A percentile compares a stretch with the other conserved stretches of the same genome.
Conservation (phyloP, 2,329 filamentous ascomycete genomes). For the Cephalotrichum gorgonifer region DNA sequence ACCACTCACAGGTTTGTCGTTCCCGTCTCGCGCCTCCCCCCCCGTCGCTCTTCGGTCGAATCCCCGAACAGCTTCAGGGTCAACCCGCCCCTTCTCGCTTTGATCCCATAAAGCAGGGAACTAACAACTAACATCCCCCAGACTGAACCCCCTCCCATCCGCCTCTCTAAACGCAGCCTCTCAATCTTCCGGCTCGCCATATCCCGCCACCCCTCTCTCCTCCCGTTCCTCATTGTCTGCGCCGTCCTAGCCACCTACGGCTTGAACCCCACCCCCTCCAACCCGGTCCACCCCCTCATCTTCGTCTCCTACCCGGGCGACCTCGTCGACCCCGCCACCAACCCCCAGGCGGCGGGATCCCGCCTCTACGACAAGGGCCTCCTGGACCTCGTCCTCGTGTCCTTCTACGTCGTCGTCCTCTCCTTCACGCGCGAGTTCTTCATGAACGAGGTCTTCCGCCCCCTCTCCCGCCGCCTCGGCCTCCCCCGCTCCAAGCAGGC, state of each 20-base stretch:
- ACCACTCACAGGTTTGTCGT: slow-evolving; percentile 1
- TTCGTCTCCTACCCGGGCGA: slow-evolving; percentile 82
- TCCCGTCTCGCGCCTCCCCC: not conserved
- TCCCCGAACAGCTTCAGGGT: not conserved
- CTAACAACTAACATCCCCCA: slow-evolving; percentile 3
- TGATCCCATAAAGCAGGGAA: slow-evolving; percentile 31
- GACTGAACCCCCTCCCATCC: slow-evolving; percentile 11
- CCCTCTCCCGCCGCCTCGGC: slow-evolving; percentile 59
- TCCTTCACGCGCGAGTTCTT: slow-evolving; percentile 92
- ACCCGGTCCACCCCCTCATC: slow-evolving; percentile 70
- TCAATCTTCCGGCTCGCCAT: slow-evolving; percentile 41
- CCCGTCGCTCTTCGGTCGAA: too few species aligned
- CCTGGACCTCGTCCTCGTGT: slow-evolving; percentile 77
- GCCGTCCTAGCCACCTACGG: slow-evolving; percentile 59
- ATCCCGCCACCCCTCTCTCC: slow-evolving; percentile 49
- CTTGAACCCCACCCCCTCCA: slow-evolving; percentile 65
- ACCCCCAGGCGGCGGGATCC: too few species aligned
- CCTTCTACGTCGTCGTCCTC: slow-evolving; percentile 81
- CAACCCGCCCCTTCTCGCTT: not conserved
- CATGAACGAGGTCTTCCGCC: slow-evolving; percentile 82
- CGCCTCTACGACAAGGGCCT: slow-evolving; percentile 80
- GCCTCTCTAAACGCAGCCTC: slow-evolving; percentile 43
- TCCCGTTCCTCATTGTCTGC: slow-evolving; percentile 58
- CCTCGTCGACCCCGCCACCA: slow-evolving; percentile 25
- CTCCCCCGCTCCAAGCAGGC: slow-evolving; percentile 72